Conservation (phyloP, 73 alveolate species). For the Stentor coeruleus region DNA sequence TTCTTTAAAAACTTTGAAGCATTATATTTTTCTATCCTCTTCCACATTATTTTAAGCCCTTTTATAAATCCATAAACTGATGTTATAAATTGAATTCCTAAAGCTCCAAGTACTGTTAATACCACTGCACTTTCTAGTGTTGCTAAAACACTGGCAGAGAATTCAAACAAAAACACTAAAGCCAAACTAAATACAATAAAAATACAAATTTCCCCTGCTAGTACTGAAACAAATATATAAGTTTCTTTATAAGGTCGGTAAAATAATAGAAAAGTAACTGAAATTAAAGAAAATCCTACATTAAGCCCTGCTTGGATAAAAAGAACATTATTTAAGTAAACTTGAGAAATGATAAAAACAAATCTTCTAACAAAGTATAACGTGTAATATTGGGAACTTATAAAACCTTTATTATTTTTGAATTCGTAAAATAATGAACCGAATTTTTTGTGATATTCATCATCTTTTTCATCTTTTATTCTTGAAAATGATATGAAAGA, state of each 20-base stretch:
- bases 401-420: not conserved
- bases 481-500: not conserved
- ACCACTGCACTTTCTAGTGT: too few relatives aligned
- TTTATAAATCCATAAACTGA: too few relatives aligned
- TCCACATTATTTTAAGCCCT: too few relatives aligned
- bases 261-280: not conserved
- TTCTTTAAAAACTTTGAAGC: too few relatives aligned
- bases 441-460: not conserved
- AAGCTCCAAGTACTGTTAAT: too few relatives aligned
- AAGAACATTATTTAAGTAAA: not conserved
- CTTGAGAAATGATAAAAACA: not conserved
- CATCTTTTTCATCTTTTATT: not conserved
- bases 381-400: not conserved
- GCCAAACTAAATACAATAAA: not conserved
- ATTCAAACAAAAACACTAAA: too few relatives aligned
- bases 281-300: not conserved
- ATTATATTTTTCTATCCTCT: too few relatives aligned
- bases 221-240: not conserved
- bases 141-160: too few relatives aligned
- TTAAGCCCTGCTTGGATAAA: not conserved
- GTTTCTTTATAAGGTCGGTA: not conserved
- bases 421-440: not conserved
- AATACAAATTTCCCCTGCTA: not conserved
- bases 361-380: not conserved
- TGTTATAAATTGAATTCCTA: too few relatives aligned